Evolutionary conservation across 2,329 filamentous ascomycete genomes (phyloP).

Genomic region (Ascomycota sp.): DNA sequence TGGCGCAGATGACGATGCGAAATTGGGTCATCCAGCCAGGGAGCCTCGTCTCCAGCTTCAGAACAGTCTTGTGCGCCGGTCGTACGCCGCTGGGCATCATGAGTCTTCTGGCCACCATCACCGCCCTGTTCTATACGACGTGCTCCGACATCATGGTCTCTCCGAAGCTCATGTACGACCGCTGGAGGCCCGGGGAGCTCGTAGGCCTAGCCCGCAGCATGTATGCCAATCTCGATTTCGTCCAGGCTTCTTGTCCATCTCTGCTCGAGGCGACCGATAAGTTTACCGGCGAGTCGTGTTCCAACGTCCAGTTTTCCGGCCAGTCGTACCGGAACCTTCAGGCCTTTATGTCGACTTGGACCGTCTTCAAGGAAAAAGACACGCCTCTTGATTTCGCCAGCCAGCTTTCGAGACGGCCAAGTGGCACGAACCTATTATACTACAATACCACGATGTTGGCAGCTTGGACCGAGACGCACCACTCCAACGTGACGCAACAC

Average conservation of each 20-base stretch:
- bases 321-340: slow-evolving; percentile 51
- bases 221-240: slow-evolving; percentile 42
- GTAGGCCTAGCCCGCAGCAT: slow-evolving; percentile 34
- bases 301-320: slow-evolving; percentile 49
- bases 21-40: slow-evolving; percentile 57
- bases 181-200: slow-evolving; percentile 26
- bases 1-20: slow-evolving; percentile 62
- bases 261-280: slow-evolving; percentile 30
- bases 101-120: slow-evolving; percentile 41
- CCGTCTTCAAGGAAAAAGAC: slow-evolving; percentile 19
- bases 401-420: slow-evolving; percentile 28
- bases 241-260: slow-evolving; percentile 35
- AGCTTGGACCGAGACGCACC: slow-evolving; percentile 42
- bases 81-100: slow-evolving; percentile 42
- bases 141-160: slow-evolving; percentile 57
- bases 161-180: slow-evolving; percentile 44
- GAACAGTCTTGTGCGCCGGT: slow-evolving; percentile 42
- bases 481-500: slow-evolving; percentile 28
- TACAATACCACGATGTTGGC: slow-evolving; percentile 55
- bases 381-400: slow-evolving; percentile 17
- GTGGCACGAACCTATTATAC: slow-evolving; percentile 40
- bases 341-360: slow-evolving; percentile 38
- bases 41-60: slow-evolving; percentile 48
- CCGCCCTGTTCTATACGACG: slow-evolving; percentile 54
- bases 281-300: slow-evolving; percentile 32